Conservation (phyloP, 305 asterid species). For the Solanum hybrid region DNA sequence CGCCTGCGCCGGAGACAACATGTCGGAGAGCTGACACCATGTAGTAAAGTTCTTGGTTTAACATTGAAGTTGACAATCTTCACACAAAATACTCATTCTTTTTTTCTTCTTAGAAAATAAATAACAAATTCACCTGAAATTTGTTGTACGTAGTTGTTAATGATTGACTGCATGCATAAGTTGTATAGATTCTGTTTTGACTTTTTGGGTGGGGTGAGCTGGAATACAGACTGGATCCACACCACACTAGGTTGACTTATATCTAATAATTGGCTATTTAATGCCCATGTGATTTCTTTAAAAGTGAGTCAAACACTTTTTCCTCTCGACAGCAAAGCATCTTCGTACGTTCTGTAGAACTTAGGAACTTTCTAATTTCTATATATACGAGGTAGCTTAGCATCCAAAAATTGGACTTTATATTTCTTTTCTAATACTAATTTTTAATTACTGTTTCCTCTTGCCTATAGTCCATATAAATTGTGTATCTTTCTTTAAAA, state of each 20-base stretch:
- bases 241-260: neutral
- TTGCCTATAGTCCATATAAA: neutral
- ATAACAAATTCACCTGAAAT: neutral
- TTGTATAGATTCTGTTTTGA: neutral
- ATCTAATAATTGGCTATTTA: neutral
- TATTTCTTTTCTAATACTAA: neutral
- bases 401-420: neutral
- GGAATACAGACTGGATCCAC: neutral
- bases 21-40: too few relatives aligned
- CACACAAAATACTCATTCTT: neutral
- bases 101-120: too few relatives aligned
- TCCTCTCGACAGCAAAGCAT: neutral
- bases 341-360: neutral
- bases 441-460: neutral
- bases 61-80: too few relatives aligned
- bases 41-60: too few relatives aligned
- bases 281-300: neutral
- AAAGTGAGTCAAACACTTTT: too few relatives aligned
- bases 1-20: too few relatives aligned
- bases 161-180: neutral
- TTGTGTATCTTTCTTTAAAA: neutral
- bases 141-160: neutral
- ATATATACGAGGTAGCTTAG: neutral
- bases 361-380: too few relatives aligned
- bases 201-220: neutral